phyloP scores from a whole-genome alignment of 2,329 filamentous ascomycete species.

The Calonectria hawksworthii region DNA sequence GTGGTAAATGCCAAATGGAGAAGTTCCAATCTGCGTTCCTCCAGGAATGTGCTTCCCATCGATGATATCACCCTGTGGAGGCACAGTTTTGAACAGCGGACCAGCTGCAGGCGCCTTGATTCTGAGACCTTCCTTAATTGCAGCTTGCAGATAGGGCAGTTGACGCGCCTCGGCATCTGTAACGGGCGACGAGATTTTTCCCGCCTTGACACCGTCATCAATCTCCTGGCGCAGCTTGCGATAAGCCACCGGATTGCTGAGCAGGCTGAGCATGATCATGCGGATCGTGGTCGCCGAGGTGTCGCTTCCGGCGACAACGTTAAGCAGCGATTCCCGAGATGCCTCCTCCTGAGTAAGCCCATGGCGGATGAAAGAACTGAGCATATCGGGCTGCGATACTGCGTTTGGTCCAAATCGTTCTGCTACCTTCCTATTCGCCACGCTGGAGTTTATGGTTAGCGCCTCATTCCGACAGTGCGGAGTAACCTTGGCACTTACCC shows the following conservation, averaged over 20 bases:
- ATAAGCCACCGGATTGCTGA: neutral
- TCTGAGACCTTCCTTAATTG: neutral
- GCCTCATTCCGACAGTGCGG: neutral
- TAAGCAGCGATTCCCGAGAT: neutral
- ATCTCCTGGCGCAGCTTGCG: neutral
- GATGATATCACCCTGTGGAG: neutral
- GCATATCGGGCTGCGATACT: neutral
- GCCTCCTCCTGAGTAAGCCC: neutral
- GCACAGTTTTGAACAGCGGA: neutral
- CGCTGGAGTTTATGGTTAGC: neutral
- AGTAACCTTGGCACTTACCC: neutral
- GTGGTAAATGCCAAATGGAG: neutral
- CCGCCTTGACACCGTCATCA: neutral
- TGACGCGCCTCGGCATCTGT: neutral
- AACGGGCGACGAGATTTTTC: neutral
- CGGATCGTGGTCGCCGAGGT: neutral
- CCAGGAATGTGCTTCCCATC: neutral
- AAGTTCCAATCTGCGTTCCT: neutral
- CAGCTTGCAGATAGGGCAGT: neutral
- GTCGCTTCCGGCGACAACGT: constrained; percentile 3
- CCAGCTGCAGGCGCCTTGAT: neutral
- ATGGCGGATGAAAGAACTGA: neutral
- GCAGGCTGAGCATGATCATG: neutral
- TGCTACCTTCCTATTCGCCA: neutral
- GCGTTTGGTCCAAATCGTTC: constrained; percentile 1